Base-by-base conservation (phyloP, 2,329 filamentous ascomycete species). In the Aspergillus japonicus region DNA sequence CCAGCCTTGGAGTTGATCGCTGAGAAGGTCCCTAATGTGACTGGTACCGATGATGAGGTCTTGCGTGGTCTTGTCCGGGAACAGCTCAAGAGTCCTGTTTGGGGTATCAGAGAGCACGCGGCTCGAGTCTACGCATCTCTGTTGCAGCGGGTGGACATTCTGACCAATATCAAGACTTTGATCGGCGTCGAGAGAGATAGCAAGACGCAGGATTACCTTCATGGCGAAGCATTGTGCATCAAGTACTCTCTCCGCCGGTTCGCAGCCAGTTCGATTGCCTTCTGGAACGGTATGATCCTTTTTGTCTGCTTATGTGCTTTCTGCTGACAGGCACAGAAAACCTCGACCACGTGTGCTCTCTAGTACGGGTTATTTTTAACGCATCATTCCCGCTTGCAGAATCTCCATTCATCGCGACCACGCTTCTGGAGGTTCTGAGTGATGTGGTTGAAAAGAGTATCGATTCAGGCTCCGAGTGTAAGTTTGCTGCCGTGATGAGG, bases 41-140 rank as follows among this genome's bases (percentile, higher is more conserved):
- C 63, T 23, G 71, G 71, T n/a, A 66, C 68, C 3, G 70, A 73
- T 24, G 73, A 77, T 50, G 59, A 60, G 6, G 64, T 71, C 53
- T 61, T 80, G 8, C 71, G 69, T 19, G 62, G 55, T 4, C 62
- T 77, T 11, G 73, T 79, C 16, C 58, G 69, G 4, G 67, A 68
- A 44, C 76, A 80, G 42, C 64, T 80, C n/a, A 73, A 72, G 31
- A 78, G 77, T 59, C 71, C 73, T 1, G 75, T 79, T 16, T 81
- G 78, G 79, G 74, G 76, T 12, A 75, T 81, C 31, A 71, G 79
- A 58, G 79, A 81, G 54, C 78, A 80, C 54, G 77, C 79, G 19
- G 78, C 79, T 19, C 72, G 77, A 50, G 75, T 77, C 12, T 78
- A 77, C 65, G 75, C 75, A 3, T 77, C 75, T 8, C 61, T 79